Evolutionary conservation across 371 early-diverging fungal species (phyloP).

Genomic region (Quaeritorhiza haematococci): DNA sequence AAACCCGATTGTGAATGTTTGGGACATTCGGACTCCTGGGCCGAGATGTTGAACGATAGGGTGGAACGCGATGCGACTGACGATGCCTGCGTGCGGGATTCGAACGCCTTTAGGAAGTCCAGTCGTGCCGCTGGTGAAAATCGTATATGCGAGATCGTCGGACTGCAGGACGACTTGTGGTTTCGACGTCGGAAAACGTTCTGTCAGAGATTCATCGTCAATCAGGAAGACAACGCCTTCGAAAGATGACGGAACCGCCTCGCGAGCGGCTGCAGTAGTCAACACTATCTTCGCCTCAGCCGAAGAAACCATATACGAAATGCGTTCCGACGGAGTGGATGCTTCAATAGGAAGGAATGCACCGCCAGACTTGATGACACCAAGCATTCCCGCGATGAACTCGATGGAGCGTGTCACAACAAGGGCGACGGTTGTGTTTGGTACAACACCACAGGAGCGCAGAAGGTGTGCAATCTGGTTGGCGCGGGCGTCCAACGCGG

Average conservation of each 20-base stretch:
- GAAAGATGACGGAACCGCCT: too few species aligned
- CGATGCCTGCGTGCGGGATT: conserved; percentile 23
- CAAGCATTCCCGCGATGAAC: conserved; percentile 19
- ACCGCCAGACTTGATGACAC: conserved; percentile 21
- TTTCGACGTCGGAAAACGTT: too few species aligned
- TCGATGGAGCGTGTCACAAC: conserved; percentile 10
- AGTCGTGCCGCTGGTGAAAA: conserved; percentile 49
- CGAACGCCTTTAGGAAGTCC: conserved; percentile 48
- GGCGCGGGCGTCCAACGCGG: too few species aligned
- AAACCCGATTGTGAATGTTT: conserved; percentile 17
- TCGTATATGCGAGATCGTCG: conserved; percentile 17
- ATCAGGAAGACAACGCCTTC: too few species aligned
- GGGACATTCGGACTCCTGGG: conserved; percentile 1
- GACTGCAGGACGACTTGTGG: too few species aligned
- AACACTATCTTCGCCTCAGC: too few species aligned
- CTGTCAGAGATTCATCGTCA: too few species aligned
- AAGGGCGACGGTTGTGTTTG: conserved; percentile 3
- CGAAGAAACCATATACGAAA: too few species aligned
- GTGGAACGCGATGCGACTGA: conserved; percentile 9
- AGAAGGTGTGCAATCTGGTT: conserved; percentile 6
- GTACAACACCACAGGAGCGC: neutral
- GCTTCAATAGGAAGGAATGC: too few species aligned
- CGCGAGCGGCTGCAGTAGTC: too few species aligned
- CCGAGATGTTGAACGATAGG: neutral
- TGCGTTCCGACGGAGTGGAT: too few species aligned